Base-by-base conservation (phyloP, 2,329 filamentous ascomycete species). In the Alternaria incomplexa region DNA sequence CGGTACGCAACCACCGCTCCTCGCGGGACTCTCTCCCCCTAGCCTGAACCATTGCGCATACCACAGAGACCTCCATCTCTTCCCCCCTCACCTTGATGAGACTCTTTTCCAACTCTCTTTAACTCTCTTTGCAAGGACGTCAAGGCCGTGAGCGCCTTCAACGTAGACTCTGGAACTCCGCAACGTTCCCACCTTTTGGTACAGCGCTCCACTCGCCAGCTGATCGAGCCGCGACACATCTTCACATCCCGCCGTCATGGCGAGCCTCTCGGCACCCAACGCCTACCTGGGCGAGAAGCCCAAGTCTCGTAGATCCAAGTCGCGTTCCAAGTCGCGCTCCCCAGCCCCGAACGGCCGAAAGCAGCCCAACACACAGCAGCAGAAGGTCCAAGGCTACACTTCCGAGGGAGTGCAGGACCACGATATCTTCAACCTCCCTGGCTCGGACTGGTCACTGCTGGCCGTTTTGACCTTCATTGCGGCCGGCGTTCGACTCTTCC, bases 401-500 rank as follows among this genome's bases (percentile, higher is more conserved):
- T 93, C 91, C 2, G 89, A 93, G 54, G 92, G 91, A 53, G 91
- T 98, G 58, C 86, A 88, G 69, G 92, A 99, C 83, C 90, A 97
- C 83, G 93, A 98, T 84, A 89, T 98, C 76, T 93, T 97, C 82
- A 87, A 92, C 56, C 89, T 99, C 22, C 93, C 94, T 36, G 82
- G 87, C 61, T 90, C 89, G 23, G 96, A 98, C 83, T 97, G 96
- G 83, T 88, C 92, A 81, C 81, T 93, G 66, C 86, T 96, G 79
- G 83, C 88, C 20, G 82, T 86, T 54, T 81, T 98, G 70, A 97
- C 93, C 55, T 70, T 93, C 17, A 73, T 97, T 67, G 92, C 92
- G 54, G 86, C 91, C 58, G 83, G 90, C 69, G 93, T 99, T 69
- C 92, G 96, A 68, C 83, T 98, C 67, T 99, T 97, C 85, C 90